Evolutionary conservation across 768 basidiomycete species (phyloP), one percentile per base, ranked within the genome.

Genomic region (Tremella fuciformis): DNA sequence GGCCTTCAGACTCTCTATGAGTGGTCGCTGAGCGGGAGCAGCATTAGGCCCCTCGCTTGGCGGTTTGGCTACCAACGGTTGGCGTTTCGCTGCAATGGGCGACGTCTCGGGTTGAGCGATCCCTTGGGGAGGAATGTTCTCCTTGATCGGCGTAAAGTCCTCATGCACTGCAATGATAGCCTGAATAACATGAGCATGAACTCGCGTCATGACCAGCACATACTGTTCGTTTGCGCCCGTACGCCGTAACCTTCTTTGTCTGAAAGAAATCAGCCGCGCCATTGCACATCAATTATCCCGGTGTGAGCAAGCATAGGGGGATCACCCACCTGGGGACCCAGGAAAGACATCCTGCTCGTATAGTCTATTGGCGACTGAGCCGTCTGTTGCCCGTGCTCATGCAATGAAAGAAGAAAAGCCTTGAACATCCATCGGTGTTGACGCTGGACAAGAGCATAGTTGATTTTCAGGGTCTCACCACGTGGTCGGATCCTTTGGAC

Each of bases 81-180:
- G 57, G 44, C 69, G 60, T 16, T 42, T 37, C 21, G 37, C 24
- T 3, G 59, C 50, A 37, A 49, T 51, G 15, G 54, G 42, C 8
- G 42, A 46, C 6, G n/a, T 8, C 8, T 48, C 44, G 15, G 54
- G 42, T 8, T n/a, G 22, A 46, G n/a, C n/a, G 4, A 46, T n/a
- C 4, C n/a, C n/a, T 4, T 15, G 42, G 51, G 8, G 55, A 38
- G 44, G 13, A 38, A 48, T 46, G 22, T 46, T 46, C 42, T 46
- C 42, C 42, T 46, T 46, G 13, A 38, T 54, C 19, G 41, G 54
- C 16, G 53, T 37, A 21, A 63, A 62, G 41, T 73, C 73, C 15
- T 41, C 49, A 34, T 69, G 71, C 18, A 75, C 55, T 2, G 72
- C 60, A 48, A 76, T 69, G 63, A 76, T 62, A 50, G 67, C 66